A percentile compares a stretch with the other conserved stretches of the same genome.
Conservation (phyloP, 768 basidiomycete genomes). For the Gautieria morchelliformis region DNA sequence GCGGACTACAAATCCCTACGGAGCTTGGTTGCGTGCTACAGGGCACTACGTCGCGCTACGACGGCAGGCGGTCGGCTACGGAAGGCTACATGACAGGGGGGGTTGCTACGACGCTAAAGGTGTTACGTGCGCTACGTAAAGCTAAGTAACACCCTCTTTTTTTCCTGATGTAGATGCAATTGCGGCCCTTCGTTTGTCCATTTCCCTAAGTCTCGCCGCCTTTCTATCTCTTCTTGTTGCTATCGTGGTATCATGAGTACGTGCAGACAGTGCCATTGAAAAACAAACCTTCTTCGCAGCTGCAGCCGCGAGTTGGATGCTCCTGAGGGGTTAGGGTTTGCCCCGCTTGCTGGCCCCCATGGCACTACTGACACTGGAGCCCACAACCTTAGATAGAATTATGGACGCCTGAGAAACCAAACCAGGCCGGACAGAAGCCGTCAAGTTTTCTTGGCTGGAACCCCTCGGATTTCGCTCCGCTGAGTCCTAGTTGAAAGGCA, state of each 20-base stretch:
- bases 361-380: constrained; percentile 40
- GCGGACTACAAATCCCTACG: too few relatives aligned
- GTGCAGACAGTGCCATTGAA: neutral
- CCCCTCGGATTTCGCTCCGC: constrained; percentile 43
- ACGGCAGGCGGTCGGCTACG: too few relatives aligned
- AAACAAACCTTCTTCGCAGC: constrained; percentile 76
- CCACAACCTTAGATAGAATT: constrained; percentile 21
- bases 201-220: constrained; percentile 53
- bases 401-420: constrained; percentile 65
- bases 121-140: too few relatives aligned
- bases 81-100: too few relatives aligned
- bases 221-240: constrained; percentile 91
- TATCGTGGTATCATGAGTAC: constrained; percentile 22
- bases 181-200: too few relatives aligned
- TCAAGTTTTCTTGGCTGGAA: constrained; percentile 29
- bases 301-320: constrained; percentile 68
- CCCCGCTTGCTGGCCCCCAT: constrained; percentile 62
- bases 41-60: too few relatives aligned
- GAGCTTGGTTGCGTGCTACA: too few relatives aligned
- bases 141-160: too few relatives aligned
- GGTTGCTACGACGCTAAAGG: too few relatives aligned
- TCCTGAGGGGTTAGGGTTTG: constrained; percentile 66
- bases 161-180: too few relatives aligned
- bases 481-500: neutral
- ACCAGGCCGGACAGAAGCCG: constrained; percentile 38